Conservation (phyloP, 2,329 filamentous ascomycete genomes). For the Coccinonectria pachysandricola region DNA sequence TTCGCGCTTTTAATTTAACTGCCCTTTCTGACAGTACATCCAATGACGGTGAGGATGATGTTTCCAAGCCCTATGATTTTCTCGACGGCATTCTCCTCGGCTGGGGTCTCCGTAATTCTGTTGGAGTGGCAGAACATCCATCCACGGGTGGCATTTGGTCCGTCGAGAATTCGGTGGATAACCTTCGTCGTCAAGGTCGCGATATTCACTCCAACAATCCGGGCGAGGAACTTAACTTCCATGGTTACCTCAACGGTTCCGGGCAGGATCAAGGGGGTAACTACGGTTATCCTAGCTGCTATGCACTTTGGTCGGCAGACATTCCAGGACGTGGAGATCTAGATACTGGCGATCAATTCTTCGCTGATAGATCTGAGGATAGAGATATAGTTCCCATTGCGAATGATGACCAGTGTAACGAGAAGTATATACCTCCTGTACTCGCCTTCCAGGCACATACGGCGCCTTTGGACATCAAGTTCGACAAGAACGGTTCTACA, state of each 20-base stretch:
- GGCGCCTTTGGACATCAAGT: constrained; percentile 63
- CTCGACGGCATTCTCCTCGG: constrained; percentile 40
- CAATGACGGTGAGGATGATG: constrained; percentile 8
- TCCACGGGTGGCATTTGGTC: constrained; percentile 40
- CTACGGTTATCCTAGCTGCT: constrained; percentile 64
- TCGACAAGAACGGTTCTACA: constrained; percentile 43
- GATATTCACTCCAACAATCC: constrained; percentile 61
- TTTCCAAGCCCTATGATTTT: constrained; percentile 31
- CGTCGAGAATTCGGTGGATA: constrained; percentile 63
- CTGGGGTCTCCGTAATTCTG: constrained; percentile 65
- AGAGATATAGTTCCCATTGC: constrained; percentile 20
- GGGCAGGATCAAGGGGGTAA: constrained; percentile 35
- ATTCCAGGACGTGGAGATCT: constrained; percentile 32
- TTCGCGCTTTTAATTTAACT: constrained; percentile 46
- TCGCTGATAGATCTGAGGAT: constrained; percentile 17
- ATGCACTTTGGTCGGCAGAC: constrained; percentile 50
- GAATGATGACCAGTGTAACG: constrained; percentile 35
- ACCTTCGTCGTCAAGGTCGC: constrained; percentile 45
- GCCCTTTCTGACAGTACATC: no score
- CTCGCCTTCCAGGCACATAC: constrained; percentile 55
- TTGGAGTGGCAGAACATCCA: constrained; percentile 57
- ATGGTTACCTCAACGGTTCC: constrained; percentile 43
- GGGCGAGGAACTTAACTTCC: constrained; percentile 64
- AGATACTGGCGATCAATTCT: constrained; percentile 40
- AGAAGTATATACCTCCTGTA: constrained; percentile 36